Evolutionary conservation across 306 rosid species (phyloP).

Genomic region (Acmispon strigosus): DNA sequence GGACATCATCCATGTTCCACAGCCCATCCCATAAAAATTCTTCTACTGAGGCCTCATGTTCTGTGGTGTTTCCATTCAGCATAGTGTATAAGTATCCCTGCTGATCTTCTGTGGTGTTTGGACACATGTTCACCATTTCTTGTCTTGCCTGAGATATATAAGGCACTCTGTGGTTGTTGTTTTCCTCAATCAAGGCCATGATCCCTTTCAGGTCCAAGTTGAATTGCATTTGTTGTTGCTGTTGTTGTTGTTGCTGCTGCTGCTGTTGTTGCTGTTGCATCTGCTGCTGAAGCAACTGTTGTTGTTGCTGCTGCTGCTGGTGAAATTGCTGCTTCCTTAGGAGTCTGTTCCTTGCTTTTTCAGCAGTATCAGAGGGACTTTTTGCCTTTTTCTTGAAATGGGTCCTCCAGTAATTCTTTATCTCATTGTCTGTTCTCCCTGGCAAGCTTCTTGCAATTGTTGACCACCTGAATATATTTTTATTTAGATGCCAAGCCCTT

Average conservation of each 20-base stretch:
- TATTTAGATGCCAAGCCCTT: not conserved
- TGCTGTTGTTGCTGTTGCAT: conserved; percentile 4
- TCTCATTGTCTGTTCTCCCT: conserved; percentile 93
- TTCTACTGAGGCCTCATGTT: conserved; percentile 33
- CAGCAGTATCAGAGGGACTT: conserved; percentile 37
- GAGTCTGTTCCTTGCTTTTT: conserved; percentile 56
- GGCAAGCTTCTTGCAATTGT: conserved; percentile 94
- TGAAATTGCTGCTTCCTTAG: conserved; percentile 55
- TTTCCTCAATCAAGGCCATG: conserved; percentile 57
- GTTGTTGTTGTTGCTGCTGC: conserved; percentile 29
- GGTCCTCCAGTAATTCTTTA: conserved; percentile 90
- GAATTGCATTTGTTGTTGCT: conserved; percentile 31
- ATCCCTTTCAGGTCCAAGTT: conserved; percentile 53
- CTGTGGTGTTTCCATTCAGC: conserved; percentile 25
- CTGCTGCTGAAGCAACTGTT: conserved; percentile 24
- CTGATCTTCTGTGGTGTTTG: conserved; percentile 40
- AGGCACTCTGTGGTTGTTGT: conserved; percentile 27
- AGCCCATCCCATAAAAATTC: conserved; percentile 59
- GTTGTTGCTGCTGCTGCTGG: conserved; percentile 39
- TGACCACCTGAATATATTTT: conserved; percentile 58
- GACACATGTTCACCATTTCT: conserved; percentile 30
- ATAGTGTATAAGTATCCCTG: conserved; percentile 36
- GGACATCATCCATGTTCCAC: conserved; percentile 74
- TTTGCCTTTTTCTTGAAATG: conserved; percentile 78
- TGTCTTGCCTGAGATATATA: conserved; percentile 38